Evolutionary conservation across 257 asterid genomes (phyloP), one percentile per base, ranked within the genome.

Genomic region (Solanum etuberosum): DNA sequence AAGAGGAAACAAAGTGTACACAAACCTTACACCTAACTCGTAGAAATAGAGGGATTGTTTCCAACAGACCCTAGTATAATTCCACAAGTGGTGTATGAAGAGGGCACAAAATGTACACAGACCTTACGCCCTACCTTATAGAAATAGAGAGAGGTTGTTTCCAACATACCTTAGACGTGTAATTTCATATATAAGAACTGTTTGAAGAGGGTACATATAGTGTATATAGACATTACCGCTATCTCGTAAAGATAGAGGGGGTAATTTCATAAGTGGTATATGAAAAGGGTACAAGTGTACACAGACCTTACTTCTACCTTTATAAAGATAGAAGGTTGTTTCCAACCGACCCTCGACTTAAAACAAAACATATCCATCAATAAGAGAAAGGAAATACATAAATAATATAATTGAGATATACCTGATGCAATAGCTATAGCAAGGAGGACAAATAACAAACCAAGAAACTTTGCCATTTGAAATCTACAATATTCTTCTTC

Each of bases 211-310:
- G 21, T 14, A 48, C 21, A 48, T 15, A 15, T 15, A 15, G 21
- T 2, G 21, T 48, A 48, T 7, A 5, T 16, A 48, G 1, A 16
- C 0, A 15, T 51, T 51, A 51, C 0, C 8, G 3, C 59, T 51
- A 5, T 16, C 23, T 51, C 59, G 9, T 51, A 51, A 16, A 51
- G 3, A 5, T 51, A 51, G 3, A 51, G 0, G 0, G 23, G 21
- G 0, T 0, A 2, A 54, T 54, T 54, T 6, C 10, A 54, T 2
- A 18, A 48, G 8, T 48, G 0, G 59, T 48, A 0, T 48, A 18
- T 51, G 61, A 51, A 51, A 6, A 18, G 0, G 9, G 4, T 1
- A 51, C 23, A 51, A 48, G 23, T 51, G 4, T 1, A 51, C 23
- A 16, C 65, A 1, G 0, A 21, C 27, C 0, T 57, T 57, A 57